Evolutionary conservation across 179 eudicot genomes (phyloP).

Genomic region (Carnegiea gigantea): DNA sequence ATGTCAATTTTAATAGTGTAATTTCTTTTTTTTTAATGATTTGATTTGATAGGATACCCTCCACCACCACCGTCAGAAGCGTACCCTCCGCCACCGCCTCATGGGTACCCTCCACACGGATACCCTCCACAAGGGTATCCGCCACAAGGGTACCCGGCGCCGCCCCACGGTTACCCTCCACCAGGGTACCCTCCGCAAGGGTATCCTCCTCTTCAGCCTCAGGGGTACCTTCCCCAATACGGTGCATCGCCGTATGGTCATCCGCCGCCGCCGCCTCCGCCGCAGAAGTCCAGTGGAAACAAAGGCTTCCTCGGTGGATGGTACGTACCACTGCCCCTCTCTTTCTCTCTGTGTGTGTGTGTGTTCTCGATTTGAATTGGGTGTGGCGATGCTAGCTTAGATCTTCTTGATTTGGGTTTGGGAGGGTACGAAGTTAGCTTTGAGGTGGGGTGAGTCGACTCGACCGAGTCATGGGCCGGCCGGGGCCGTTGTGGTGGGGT

Average conservation of each 20-base stretch:
- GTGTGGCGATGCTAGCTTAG: neutral
- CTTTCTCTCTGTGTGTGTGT: too few relatives aligned
- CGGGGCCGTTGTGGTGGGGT: neutral
- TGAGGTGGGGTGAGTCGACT: constrained; percentile 1
- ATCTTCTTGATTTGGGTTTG: neutral
- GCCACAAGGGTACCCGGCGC: constrained; percentile 35
- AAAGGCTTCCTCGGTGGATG: constrained; percentile 60
- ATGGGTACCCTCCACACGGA: constrained; percentile 49
- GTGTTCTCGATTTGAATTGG: neutral
- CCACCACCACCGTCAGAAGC: constrained; percentile 50
- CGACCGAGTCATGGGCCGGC: neutral
- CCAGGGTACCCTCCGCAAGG: constrained; percentile 18
- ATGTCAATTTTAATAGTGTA: neutral
- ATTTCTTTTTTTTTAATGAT: neutral
- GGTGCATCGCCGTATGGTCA: constrained; percentile 54
- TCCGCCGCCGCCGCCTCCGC: constrained; percentile 48
- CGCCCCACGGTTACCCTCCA: constrained; percentile 50
- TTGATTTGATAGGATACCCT: neutral
- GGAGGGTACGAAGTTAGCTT: neutral
- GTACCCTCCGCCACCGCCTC: constrained; percentile 39
- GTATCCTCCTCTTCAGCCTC: constrained; percentile 35
- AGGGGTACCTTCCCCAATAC: constrained; percentile 27
- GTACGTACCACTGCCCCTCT: constrained; percentile 25
- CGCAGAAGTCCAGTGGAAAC: constrained; percentile 15
- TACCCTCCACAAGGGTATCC: constrained; percentile 52